Evolutionary conservation across 2,329 filamentous ascomycete genomes (phyloP).

Genomic region (Sporothrix euskadiensis): DNA sequence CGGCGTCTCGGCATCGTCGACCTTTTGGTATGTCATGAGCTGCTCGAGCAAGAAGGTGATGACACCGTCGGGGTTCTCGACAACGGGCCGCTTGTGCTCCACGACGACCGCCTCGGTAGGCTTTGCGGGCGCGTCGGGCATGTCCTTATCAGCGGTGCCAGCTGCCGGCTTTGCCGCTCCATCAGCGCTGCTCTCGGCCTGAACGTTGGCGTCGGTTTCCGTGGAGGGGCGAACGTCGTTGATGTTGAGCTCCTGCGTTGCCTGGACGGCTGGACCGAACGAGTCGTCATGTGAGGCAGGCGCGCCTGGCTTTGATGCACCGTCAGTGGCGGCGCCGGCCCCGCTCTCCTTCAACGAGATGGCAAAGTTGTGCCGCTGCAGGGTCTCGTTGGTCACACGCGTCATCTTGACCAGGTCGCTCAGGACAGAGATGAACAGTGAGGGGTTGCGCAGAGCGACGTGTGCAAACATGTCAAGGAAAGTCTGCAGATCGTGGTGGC

Average conservation of each 20-base stretch:
- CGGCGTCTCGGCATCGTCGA: constrained; percentile 75
- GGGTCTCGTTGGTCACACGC: constrained; percentile 51
- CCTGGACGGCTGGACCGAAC: constrained; percentile 48
- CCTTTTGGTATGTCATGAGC: constrained; percentile 85
- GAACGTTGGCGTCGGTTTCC: constrained; percentile 44
- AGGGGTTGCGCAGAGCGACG: constrained; percentile 76
- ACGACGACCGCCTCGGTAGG: constrained; percentile 63
- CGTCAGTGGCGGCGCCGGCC: not conserved
- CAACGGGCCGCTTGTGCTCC: constrained; percentile 77
- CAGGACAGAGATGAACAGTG: constrained; percentile 82
- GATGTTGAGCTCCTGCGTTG: constrained; percentile 50
- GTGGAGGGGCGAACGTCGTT: constrained; percentile 62
- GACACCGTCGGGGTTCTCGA: constrained; percentile 92
- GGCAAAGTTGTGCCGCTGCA: constrained; percentile 17
- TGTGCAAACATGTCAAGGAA: constrained; percentile 79
- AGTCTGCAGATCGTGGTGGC: constrained; percentile 66
- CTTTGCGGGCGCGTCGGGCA: constrained; percentile 64
- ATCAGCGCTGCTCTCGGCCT: not conserved
- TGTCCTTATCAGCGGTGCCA: constrained; percentile 41
- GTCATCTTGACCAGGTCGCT: constrained; percentile 79
- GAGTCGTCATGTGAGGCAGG: constrained; percentile 40
- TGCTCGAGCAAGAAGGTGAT: constrained; percentile 94
- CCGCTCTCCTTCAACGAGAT: constrained; percentile 25
- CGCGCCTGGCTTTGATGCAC: not conserved
- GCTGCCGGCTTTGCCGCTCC: not conserved